Evolutionary conservation across 75 land plant species (phyloP), one percentile per base, ranked within the genome.

Genomic region (Cupressus sempervirens): DNA sequence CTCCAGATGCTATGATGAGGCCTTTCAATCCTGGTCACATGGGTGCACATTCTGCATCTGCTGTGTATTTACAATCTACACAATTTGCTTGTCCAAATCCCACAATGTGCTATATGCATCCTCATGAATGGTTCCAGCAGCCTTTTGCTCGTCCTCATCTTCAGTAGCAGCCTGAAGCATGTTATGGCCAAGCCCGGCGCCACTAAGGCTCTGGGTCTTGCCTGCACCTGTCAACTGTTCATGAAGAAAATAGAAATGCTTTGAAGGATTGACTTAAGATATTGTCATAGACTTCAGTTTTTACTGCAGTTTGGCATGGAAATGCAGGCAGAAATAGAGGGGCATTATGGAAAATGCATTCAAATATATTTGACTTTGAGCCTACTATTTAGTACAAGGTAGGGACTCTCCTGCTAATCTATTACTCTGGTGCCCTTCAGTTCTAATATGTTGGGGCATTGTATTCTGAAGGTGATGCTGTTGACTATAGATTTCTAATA

Each of bases 61-160:
- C 95, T 79, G 85, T 90, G 68, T 97, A 92, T 84, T 84, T 94
- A 93, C 94, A 93, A 70, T 82, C 91, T 50, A 84, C 89, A 76
- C 92, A 91, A 84, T 91, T 67, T 50, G 72, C 85, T 20, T 93
- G 95, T 88, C 94, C 97, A 15, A 91, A 84, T 50, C 93, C 92
- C 80, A 80, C 94, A 13, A 92, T 97, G 93, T 81, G 92, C 84
- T 95, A 93, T 88, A 90, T 91, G 52, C 93, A 92, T 30, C 91
- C 93, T 3, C 96, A 91, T 82, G 95, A 93, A 50, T 94, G 88
- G 58, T 89, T 92, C 75, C 93, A 92, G 85, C 95, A 94, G 85
- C 92, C 93, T 80, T 41, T 90, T 82, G 81, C 81, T 79, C 81
- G 48, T 43, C 83, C 88, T 73, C 88, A 89, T 80, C 54, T 86